A percentile compares a stretch with the other conserved stretches of the same genome.
phyloP scores from a whole-genome alignment of 108 stramenopile genomes.

The Pseudonitzschia delicatissima region DNA sequence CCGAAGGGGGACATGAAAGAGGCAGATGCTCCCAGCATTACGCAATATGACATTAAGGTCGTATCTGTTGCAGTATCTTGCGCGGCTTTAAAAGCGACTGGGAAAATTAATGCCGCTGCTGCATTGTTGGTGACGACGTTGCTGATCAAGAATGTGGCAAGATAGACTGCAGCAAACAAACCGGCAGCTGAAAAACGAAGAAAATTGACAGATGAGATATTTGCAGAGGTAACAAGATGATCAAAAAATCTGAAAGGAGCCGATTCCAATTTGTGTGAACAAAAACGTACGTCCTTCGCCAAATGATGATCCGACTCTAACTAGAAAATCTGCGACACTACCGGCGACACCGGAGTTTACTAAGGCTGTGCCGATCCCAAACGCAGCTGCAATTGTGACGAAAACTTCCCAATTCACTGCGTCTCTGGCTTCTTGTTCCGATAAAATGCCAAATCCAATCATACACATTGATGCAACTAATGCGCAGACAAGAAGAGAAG shows the following conservation, averaged over 20 bases:
- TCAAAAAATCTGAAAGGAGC: not conserved
- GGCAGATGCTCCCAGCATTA: constrained; percentile 84
- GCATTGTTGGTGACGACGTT: constrained; percentile 87
- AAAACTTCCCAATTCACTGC: constrained; percentile 84
- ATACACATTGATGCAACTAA: constrained; percentile 58
- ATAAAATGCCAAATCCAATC: constrained; percentile 69
- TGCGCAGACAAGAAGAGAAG: constrained; percentile 59
- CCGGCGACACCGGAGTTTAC: constrained; percentile 78
- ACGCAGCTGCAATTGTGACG: constrained; percentile 73
- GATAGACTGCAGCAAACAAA: constrained; percentile 75
- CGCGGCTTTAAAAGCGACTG: constrained; percentile 82
- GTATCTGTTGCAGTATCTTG: constrained; percentile 55
- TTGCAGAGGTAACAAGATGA: not conserved
- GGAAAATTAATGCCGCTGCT: constrained; percentile 82
- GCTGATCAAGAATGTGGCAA: constrained; percentile 80
- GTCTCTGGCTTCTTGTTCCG: constrained; percentile 80
- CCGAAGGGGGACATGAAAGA: constrained; percentile 85
- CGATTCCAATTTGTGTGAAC: not conserved
- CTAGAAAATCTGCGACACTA: constrained; percentile 57
- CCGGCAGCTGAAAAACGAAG: constrained; percentile 44
- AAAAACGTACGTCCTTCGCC: constrained; percentile 49
- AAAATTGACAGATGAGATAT: not conserved
- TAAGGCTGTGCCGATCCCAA: constrained; percentile 78
- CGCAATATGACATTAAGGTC: constrained; percentile 60
- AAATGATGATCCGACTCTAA: constrained; percentile 44